Base-by-base conservation (phyloP, 352 stramenopile genomes). In the Phytophthora gonapodyides region DNA sequence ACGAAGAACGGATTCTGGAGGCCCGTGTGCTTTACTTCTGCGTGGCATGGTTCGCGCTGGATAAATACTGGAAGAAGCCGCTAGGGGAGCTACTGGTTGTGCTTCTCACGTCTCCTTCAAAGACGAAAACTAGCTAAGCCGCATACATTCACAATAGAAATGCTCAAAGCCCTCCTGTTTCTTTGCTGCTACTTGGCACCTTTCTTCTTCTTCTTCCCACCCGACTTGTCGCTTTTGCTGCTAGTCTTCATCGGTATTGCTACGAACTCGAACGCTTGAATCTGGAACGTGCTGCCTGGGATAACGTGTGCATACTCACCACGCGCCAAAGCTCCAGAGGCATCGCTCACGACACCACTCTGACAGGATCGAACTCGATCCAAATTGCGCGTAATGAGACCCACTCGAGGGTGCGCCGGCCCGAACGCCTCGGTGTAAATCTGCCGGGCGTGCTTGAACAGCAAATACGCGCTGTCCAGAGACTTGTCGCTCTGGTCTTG, bases 31-130 rank as follows among this genome's bases (percentile, higher is more conserved):
- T 91, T n/a, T 87, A 89, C 55, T 79, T 84, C 36, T 71, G 70
- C 21, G 73, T 91, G 42, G 77, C 80, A n/a, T 89, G 78, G 76
- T 89, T 87, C 50, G 69, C 76, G 24, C 69, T 91, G 16, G 45
- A 90, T 68, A 89, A 89, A 41, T 91, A 91, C 50, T 91, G 76
- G 78, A 84, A 84, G 57, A 66, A 70, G 17, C 38, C 81, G 12
- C 45, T 90, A 15, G 48, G 60, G n/a, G 51, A 66, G 5, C 53
- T 84, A 30, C 58, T 90, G 24, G 41, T 69, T 33, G 17, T 67
- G 13, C 13, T 56, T 7, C 49, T 79, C 42, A 63, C 44, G 7
- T 49, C 56, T 7, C 13, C 44, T 34, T 4, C 13, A 34, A 83
- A 79, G 51, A 54, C 65, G 50, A 80, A 64, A 49, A 41, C 30